phyloP scores from a whole-genome alignment of 352 stramenopile genomes.

The Paralagenidium karlingii region DNA sequence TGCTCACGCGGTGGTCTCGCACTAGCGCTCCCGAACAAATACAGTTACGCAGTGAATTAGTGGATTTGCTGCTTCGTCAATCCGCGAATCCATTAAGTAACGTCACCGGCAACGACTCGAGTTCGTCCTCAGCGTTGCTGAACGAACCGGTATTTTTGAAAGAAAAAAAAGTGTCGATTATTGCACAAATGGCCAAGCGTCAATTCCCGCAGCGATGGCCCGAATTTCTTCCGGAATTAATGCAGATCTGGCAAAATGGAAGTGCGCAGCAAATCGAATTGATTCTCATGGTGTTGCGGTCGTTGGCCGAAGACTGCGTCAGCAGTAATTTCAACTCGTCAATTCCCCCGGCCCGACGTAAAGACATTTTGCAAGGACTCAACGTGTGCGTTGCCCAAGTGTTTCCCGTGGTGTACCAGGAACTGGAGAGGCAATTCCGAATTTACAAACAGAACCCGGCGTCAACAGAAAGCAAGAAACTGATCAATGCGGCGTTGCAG shows the following conservation, averaged over 20 bases:
- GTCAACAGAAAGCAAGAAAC: constrained; percentile 19
- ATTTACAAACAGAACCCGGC: constrained; percentile 17
- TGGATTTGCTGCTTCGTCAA: constrained; percentile 44
- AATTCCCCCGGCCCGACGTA: constrained; percentile 53
- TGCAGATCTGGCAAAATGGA: constrained; percentile 45
- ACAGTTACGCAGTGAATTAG: constrained; percentile 33
- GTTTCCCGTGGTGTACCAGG: constrained; percentile 54
- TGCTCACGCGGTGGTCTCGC: constrained; percentile 39
- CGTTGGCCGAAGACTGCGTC: constrained; percentile 65
- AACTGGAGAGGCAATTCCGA: constrained; percentile 61
- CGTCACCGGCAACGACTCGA: no score
- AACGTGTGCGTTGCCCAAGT: constrained; percentile 59
- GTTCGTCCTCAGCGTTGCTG: constrained; percentile 6
- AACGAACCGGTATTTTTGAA: constrained; percentile 51
- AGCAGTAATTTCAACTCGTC: constrained; percentile 70
- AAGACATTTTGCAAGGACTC: constrained; percentile 67
- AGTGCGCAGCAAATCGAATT: constrained; percentile 37
- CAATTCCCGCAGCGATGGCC: constrained; percentile 78
- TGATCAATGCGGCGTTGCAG: constrained; percentile 45
- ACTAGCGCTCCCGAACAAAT: constrained; percentile 29
- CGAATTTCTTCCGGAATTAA: constrained; percentile 42
- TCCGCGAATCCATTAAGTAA: no score
- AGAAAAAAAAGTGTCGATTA: constrained; percentile 65
- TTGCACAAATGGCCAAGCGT: constrained; percentile 61
- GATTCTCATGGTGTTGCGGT: constrained; percentile 56